phyloP scores from a whole-genome alignment of 441 rosid species.

The Adansonia madagascariensis region DNA sequence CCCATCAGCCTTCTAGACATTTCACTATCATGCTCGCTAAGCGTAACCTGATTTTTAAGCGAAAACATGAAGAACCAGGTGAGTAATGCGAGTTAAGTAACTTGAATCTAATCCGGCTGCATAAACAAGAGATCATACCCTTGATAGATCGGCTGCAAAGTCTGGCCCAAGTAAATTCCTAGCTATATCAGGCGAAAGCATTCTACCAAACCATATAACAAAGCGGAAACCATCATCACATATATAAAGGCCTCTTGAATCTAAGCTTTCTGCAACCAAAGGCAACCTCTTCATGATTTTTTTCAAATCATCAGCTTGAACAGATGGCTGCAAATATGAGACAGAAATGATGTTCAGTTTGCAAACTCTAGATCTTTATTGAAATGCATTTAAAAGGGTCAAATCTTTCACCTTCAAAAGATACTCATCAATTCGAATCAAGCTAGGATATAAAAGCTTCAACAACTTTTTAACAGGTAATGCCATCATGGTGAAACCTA shows the following conservation, averaged over 20 bases:
- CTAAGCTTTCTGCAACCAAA: constrained; percentile 80
- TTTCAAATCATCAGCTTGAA: constrained; percentile 47
- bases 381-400: constrained; percentile 18
- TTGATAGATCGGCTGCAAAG: constrained; percentile 87
- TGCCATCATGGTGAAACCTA: constrained; percentile 90
- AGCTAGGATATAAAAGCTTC: constrained; percentile 85
- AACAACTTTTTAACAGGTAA: constrained; percentile 82
- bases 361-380: constrained; percentile 8
- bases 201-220: constrained; percentile 92
- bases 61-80: constrained; percentile 1
- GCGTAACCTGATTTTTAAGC: constrained; percentile 55
- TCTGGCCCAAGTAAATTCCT: constrained; percentile 81
- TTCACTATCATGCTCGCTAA: constrained; percentile 67
- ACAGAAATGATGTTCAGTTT: constrained; percentile 25
- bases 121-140: constrained; percentile 47
- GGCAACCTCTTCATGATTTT: constrained; percentile 57
- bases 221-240: constrained; percentile 87
- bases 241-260: constrained; percentile 88
- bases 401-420: constrained; percentile 62
- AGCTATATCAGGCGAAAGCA: constrained; percentile 85
- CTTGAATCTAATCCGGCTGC: no score
- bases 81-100: no score
- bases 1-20: constrained; percentile 81
- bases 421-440: constrained; percentile 82
- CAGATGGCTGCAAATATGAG: constrained; percentile 59